Evolutionary conservation across 192 early-diverging fungal genomes (phyloP).

Genomic region (Thamnidium elegans): DNA sequence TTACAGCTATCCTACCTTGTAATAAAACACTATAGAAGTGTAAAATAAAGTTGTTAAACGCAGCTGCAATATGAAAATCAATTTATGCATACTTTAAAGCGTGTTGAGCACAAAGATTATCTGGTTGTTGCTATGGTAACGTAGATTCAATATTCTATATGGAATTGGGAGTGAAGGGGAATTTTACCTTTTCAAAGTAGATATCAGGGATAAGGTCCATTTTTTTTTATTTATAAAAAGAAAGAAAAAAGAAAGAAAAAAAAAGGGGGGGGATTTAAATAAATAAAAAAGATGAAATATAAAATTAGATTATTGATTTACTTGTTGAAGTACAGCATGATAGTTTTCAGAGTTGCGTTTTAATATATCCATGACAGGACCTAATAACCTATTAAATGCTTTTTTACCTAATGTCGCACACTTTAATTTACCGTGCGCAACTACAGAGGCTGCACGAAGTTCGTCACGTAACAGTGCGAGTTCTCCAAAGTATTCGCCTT

Average conservation of each 20-base stretch:
- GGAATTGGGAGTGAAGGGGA: too few relatives aligned
- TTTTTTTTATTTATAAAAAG: neutral
- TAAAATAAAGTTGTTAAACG: neutral
- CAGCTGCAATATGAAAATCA: neutral
- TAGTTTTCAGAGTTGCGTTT: constrained; percentile 74
- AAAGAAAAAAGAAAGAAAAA: neutral
- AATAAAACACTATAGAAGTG: constrained; percentile 4
- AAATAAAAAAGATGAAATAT: too few relatives aligned
- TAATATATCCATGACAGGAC: constrained; percentile 94
- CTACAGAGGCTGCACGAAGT: constrained; percentile 87
- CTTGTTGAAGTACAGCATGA: constrained; percentile 4
- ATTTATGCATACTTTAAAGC: constrained; percentile 53
- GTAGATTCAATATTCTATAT: too few relatives aligned
- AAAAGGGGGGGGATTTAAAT: neutral
- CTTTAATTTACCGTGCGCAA: constrained; percentile 86
- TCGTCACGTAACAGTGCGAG: constrained; percentile 88
- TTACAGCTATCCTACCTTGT: constrained; percentile 4
- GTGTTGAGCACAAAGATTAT: constrained; percentile 79
- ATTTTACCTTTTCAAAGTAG: constrained; percentile 33
- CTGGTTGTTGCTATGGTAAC: constrained; percentile 60
- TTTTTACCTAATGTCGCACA: constrained; percentile 95
- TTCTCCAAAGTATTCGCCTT: constrained; percentile 98
- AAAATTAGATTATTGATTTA: neutral
- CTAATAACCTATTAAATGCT: constrained; percentile 92
- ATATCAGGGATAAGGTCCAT: constrained; percentile 32